These are phyloP conservation scores for Nicotiana attenuata DNA, from an alignment of 257 asterid species.

Conservation along the genomic window DNA sequence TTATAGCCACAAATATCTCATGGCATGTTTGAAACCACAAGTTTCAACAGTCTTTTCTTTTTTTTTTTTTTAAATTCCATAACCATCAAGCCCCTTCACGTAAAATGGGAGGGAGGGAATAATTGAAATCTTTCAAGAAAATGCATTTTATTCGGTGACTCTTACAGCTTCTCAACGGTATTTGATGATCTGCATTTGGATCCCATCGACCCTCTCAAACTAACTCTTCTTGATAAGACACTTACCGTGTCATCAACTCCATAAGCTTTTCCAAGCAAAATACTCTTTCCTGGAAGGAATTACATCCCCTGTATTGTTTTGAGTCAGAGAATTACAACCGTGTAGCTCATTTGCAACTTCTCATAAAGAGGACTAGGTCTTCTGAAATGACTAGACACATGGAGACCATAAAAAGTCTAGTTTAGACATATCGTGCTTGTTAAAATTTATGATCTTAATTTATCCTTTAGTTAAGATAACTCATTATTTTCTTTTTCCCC, in stretches of 20 bases:
- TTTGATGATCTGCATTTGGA: neutral
- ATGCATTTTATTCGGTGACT: neutral
- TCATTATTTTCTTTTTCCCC: neutral
- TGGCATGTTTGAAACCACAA: neutral
- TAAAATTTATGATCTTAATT: neutral
- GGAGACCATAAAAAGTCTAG: neutral
- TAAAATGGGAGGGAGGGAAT: too few species aligned
- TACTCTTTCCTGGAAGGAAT: neutral
- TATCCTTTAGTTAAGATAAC: neutral
- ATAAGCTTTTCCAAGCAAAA: neutral
- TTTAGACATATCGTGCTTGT: neutral
- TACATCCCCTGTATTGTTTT: too few species aligned
- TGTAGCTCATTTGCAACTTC: neutral
- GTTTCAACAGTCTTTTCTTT: neutral
- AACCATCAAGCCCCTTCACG: too few species aligned
- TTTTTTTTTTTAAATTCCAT: too few species aligned
- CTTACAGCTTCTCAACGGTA: neutral
- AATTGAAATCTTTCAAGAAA: neutral
- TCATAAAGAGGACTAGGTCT: neutral
- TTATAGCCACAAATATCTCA: neutral
- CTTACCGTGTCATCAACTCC: neutral
- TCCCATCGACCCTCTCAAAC: neutral
- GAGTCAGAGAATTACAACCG: neutral
- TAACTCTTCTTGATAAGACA: neutral
- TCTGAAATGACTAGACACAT: neutral